Conservation (phyloP, 305 asterid species). For the Fraxinus greggii region DNA sequence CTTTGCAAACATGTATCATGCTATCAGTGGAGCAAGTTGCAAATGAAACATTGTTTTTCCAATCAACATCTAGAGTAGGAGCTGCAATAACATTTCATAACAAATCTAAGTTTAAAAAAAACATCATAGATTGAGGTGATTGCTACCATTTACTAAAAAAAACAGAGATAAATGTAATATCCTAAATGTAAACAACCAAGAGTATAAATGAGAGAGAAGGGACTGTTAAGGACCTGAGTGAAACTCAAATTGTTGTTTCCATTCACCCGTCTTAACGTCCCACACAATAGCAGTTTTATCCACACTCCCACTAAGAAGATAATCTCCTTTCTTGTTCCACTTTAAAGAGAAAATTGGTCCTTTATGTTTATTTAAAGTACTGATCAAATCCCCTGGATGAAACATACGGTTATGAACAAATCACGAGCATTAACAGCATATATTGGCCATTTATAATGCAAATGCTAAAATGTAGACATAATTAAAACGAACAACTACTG, state of each 20-base stretch:
- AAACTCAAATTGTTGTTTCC: conserved; percentile 92
- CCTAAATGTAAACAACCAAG: conserved; percentile 12
- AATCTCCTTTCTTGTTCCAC: conserved; percentile 99
- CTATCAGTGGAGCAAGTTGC: conserved; percentile 96
- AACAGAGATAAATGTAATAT: not conserved
- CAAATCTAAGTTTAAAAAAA: not conserved
- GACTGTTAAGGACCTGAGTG: conserved; percentile 62
- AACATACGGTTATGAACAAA: conserved; percentile 24
- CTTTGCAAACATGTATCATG: conserved; percentile 91
- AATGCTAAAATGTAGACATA: not conserved
- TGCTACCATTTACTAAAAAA: not conserved
- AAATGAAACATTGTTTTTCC: conserved; percentile 84
- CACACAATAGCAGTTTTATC: conserved; percentile 97
- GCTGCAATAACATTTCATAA: conserved; percentile 39
- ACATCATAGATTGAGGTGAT: not conserved
- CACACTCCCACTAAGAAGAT: conserved; percentile 90
- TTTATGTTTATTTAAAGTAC: conserved; percentile 81
- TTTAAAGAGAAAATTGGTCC: conserved; percentile 95
- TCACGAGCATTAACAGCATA: conserved; percentile 22
- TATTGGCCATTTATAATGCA: not conserved
- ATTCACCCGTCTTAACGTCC: conserved; percentile 90
- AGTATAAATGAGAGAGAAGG: conserved; percentile 3
- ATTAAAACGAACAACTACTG: not conserved
- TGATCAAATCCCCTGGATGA: conserved; percentile 75
- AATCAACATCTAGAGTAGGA: conserved; percentile 96